These are phyloP conservation scores for Sporothrix phasma DNA, from an alignment of 2,329 filamentous ascomycete species.

Conservation along the genomic window DNA sequence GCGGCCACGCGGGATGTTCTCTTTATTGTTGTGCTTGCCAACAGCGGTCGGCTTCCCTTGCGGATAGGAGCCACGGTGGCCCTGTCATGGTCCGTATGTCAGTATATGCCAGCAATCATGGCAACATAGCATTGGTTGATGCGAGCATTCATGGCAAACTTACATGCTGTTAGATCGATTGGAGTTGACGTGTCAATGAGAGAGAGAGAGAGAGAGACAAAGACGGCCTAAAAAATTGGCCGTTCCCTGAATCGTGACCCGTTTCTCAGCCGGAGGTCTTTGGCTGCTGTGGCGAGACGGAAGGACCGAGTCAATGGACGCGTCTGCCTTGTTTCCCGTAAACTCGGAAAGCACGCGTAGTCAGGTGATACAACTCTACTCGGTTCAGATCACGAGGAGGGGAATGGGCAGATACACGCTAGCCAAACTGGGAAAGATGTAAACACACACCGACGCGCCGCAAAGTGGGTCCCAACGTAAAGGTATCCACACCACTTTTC, in stretches of 20 bases:
- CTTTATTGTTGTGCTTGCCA: slow-evolving; percentile 18
- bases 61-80: neutral
- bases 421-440: slow-evolving; percentile 18
- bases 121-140: neutral
- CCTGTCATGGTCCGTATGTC: slow-evolving; percentile 1
- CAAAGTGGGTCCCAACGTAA: slow-evolving; percentile 11
- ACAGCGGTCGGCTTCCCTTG: slow-evolving; percentile 3
- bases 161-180: slow-evolving; percentile 3
- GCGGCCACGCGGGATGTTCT: slow-evolving; percentile 34
- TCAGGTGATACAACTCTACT: slow-evolving; percentile 17
- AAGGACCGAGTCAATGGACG: slow-evolving; percentile 16
- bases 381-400: neutral
- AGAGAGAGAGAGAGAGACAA: too few relatives aligned
- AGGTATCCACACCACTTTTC: slow-evolving; percentile 8
- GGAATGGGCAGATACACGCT: neutral
- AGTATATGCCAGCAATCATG: neutral
- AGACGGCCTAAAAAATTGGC: neutral
- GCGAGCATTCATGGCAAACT: neutral
- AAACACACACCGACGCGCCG: slow-evolving; percentile 20
- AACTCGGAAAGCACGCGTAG: slow-evolving; percentile 18
- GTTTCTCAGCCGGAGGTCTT: neutral
- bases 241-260: neutral
- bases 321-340: slow-evolving; percentile 15
- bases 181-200: neutral
- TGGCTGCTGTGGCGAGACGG: neutral